Conservation (phyloP, 257 asterid species). For the Henckelia pumila region DNA sequence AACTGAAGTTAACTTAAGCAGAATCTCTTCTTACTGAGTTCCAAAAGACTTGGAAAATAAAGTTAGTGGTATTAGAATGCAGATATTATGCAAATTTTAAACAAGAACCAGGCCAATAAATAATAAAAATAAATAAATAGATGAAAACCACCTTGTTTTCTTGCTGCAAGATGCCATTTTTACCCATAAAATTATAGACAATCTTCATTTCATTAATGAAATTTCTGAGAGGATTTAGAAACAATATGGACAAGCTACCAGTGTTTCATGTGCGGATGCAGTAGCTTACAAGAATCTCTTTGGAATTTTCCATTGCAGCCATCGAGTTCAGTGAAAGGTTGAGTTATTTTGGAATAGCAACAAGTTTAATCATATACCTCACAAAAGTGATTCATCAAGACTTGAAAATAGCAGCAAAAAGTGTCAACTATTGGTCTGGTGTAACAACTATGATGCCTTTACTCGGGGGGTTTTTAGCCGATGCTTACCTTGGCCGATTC, state of each 20-base stretch:
- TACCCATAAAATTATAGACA: no score
- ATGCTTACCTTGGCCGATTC: conserved; percentile 88
- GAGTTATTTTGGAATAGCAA: conserved; percentile 75
- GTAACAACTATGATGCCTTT: conserved; percentile 83
- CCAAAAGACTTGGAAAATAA: no score
- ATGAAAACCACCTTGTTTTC: no score
- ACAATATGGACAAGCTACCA: no score
- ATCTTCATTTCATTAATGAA: neutral
- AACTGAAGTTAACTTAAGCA: neutral
- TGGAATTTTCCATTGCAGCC: conserved; percentile 34
- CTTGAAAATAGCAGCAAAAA: conserved; percentile 70
- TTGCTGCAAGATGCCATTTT: no score
- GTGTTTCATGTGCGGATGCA: no score
- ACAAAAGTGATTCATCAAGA: conserved; percentile 73
- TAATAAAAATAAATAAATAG: no score
- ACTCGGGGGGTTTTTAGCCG: conserved; percentile 85
- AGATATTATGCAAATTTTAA: neutral
- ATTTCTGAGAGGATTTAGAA: no score
- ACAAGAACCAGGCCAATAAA: no score
- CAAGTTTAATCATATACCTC: conserved; percentile 77
- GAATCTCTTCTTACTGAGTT: conserved; percentile 14
- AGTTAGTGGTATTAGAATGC: neutral
- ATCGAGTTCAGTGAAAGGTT: conserved; percentile 85
- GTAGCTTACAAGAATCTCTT: neutral
- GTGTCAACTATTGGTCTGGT: conserved; percentile 78